Conservation (phyloP, 2,329 filamentous ascomycete species). For the Apiospora aurea region DNA sequence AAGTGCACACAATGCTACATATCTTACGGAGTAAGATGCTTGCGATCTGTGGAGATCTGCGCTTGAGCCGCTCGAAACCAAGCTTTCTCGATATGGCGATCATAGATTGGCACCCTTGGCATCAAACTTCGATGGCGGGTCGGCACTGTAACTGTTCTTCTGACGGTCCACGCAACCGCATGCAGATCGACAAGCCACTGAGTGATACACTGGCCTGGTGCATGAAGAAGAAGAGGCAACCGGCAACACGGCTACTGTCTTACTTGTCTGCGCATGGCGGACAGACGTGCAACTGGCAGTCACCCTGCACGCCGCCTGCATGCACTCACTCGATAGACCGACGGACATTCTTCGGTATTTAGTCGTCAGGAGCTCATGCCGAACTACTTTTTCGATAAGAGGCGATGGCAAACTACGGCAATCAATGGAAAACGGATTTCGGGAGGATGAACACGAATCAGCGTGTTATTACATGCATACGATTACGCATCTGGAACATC, state of each 20-base stretch:
- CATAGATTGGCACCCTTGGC: background rate
- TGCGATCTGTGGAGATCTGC: background rate
- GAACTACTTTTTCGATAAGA: background rate
- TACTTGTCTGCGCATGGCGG: no score
- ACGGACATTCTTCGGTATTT: conserved; percentile 14
- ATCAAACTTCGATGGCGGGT: no score
- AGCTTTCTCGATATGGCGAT: no score
- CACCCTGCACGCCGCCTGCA: background rate
- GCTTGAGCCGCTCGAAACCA: background rate
- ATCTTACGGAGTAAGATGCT: background rate
- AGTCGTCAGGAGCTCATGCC: background rate
- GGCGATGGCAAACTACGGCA: background rate
- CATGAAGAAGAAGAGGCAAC: background rate
- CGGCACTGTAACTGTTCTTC: background rate
- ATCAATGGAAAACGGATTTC: background rate
- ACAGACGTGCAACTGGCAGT: no score
- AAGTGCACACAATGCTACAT: no score
- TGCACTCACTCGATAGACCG: background rate
- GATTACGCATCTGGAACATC: background rate
- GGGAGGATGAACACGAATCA: background rate
- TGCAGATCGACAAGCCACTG: no score
- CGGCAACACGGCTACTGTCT: background rate
- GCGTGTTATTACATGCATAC: background rate
- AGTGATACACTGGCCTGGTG: no score
- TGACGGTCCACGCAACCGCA: background rate